Evolutionary conservation across 176 grass and related monocot species (phyloP), one percentile per base, ranked within the genome.

Genomic region (Aegilops sharonensis): DNA sequence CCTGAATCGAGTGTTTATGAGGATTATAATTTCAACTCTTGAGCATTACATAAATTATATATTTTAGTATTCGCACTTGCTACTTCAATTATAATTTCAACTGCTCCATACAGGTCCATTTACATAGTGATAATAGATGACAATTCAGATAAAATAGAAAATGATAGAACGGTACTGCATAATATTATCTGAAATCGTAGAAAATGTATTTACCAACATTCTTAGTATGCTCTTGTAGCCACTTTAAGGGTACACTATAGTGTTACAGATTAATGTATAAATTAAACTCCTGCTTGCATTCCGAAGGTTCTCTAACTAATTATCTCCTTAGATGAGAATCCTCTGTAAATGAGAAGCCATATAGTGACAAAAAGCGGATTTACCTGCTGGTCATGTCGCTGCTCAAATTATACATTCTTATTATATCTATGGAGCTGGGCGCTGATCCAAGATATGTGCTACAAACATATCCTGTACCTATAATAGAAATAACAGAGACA

Each of bases 381-480:
- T 92, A 95, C 96, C 96, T 95, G 87, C 42, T 87, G 54, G 75
- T 64, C 80, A 90, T 81, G 74, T 95, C 94, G 13, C 42, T 69
- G 83, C 75, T 87, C 59, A 98, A 92, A 83, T 98, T 98, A 89
- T 89, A 98, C 90, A 94, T 94, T 90, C 94, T 89, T 67, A 92
- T 82, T 78, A 94, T 94, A 75, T 95, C 96, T 42, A 92, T 94
- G 81, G 90, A 86, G 86, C 76, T 88, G 37, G 94, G 89, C 21
- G 34, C 65, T 69, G 74, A 32, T 69, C 88, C 88, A 94, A 98
- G 82, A 83, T 94, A 95, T 79, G 94, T 92, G 87, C 88, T 94
- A 72, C 96, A 98, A 84, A 94, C 78, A 89, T 95, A 91, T 36
- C 96, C 92, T 64, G 90, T 98, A 68, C 96, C 96, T 98, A 89